These are phyloP conservation scores for Achlya hypogyna DNA, from an alignment of 352 stramenopile genomes.

Conservation along the genomic window DNA sequence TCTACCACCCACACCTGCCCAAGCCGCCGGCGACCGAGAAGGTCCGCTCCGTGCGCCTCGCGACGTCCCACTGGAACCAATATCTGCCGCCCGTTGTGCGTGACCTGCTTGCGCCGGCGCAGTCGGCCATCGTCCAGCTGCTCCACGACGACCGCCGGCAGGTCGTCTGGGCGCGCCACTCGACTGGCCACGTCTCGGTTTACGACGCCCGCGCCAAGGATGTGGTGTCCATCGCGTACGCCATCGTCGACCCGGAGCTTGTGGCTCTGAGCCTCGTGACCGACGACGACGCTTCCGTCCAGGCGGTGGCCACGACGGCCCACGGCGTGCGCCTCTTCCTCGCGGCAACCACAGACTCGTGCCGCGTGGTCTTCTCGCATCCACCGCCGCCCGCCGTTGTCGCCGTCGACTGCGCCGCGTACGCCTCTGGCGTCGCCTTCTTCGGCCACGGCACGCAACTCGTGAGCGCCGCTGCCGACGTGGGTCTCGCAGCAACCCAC, in stretches of 20 bases:
- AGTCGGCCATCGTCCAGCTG: constrained; percentile 79
- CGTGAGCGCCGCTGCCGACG: constrained; percentile 43
- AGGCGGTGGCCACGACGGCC: constrained; percentile 85
- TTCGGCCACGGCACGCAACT: constrained; percentile 56
- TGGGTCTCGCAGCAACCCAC: background rate
- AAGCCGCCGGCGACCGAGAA: background rate
- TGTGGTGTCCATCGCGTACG: constrained; percentile 53
- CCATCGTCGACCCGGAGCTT: constrained; percentile 36
- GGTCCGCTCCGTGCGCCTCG: background rate
- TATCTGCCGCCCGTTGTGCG: constrained; percentile 12
- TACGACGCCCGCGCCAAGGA: constrained; percentile 56
- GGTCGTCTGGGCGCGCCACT: constrained; percentile 87
- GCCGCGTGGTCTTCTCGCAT: background rate
- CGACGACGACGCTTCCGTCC: constrained; percentile 35
- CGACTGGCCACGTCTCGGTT: constrained; percentile 50
- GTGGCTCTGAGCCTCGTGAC: constrained; percentile 47
- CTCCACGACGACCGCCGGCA: constrained; percentile 79
- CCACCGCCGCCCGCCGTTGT: constrained; percentile 23
- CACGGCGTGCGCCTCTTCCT: constrained; percentile 91
- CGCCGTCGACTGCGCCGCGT: constrained; percentile 53
- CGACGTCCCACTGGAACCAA: background rate
- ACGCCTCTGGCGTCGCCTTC: constrained; percentile 62
- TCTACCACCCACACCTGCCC: constrained; percentile 45
- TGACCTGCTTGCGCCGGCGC: constrained; percentile 23
- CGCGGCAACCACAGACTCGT: constrained; percentile 28